These are phyloP conservation scores for Ceratocystis albifundus DNA, from an alignment of 2,329 filamentous ascomycete species.

Conservation along the genomic window DNA sequence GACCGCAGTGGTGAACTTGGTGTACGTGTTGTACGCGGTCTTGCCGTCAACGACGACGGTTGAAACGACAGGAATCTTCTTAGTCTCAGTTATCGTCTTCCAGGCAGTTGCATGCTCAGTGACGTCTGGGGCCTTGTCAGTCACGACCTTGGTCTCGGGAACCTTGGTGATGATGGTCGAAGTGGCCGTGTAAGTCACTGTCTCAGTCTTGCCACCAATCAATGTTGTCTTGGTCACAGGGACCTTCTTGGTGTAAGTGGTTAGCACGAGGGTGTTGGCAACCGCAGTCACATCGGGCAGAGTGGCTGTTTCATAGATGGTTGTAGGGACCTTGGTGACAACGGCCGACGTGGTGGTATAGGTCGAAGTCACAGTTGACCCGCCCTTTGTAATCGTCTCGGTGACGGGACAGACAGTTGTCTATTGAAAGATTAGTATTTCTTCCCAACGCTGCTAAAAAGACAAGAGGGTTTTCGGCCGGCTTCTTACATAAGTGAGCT, in stretches of 20 bases:
- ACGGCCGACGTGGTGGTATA: slow-evolving; percentile 20
- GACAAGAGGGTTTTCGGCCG: no score
- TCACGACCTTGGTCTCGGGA: slow-evolving; percentile 26
- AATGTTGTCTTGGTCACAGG: slow-evolving; percentile 15
- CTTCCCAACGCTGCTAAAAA: neutral
- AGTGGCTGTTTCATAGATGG: slow-evolving; percentile 14
- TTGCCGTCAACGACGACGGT: slow-evolving; percentile 13
- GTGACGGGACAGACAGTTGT: slow-evolving; percentile 21
- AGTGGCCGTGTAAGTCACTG: slow-evolving; percentile 7
- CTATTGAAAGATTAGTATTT: slow-evolving; percentile 13
- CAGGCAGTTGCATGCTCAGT: slow-evolving; percentile 10
- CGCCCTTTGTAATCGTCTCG: slow-evolving; percentile 21
- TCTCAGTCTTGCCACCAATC: slow-evolving; percentile 13
- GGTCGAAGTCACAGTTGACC: slow-evolving; percentile 17
- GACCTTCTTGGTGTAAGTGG: slow-evolving; percentile 15
- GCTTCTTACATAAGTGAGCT: slow-evolving; percentile 16
- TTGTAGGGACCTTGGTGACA: slow-evolving; percentile 12
- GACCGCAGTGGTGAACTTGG: neutral
- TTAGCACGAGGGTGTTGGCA: slow-evolving; percentile 7
- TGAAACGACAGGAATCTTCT: neutral
- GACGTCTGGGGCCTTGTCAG: slow-evolving; percentile 22
- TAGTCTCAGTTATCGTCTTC: slow-evolving; percentile 13
- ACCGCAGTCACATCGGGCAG: slow-evolving; percentile 15
- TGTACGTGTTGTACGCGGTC: slow-evolving; percentile 10
- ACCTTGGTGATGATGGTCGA: slow-evolving; percentile 18